These are phyloP conservation scores for Neofusicoccum sp. DNA, from an alignment of 2,329 filamentous ascomycete genomes.

Conservation along the genomic window DNA sequence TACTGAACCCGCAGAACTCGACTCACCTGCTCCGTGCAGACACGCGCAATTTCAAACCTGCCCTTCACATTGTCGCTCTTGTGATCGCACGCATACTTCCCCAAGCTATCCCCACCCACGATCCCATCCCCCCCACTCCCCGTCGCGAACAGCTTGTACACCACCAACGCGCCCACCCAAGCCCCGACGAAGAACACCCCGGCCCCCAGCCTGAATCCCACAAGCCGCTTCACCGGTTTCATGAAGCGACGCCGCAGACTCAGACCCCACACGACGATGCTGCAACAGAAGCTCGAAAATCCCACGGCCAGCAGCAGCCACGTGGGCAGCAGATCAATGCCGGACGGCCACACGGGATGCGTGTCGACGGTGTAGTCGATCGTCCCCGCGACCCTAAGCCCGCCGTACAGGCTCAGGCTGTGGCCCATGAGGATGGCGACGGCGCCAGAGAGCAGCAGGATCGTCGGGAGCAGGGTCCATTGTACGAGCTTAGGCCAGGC, in stretches of 20 bases:
- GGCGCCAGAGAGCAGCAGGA: not conserved
- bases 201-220: slow-evolving; percentile 17
- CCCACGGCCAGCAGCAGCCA: slow-evolving; percentile 14
- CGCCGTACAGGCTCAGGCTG: slow-evolving; percentile 15
- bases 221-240: slow-evolving; percentile 20
- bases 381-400: not conserved
- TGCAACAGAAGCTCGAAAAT: not conserved
- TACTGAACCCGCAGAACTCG: not conserved
- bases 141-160: slow-evolving; percentile 21
- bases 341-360: slow-evolving; percentile 12
- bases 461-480: slow-evolving; percentile 6
- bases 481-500: not conserved
- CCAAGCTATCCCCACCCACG: not conserved
- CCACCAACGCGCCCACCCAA: slow-evolving; percentile 23
- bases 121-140: too few species aligned
- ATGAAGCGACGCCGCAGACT: slow-evolving; percentile 20
- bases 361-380: not conserved
- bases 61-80: not conserved
- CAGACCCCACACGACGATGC: not conserved
- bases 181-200: slow-evolving; percentile 26
- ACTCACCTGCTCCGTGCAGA: slow-evolving; percentile 21
- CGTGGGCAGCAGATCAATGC: not conserved
- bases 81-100: not conserved
- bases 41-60: not conserved
- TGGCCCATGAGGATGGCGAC: slow-evolving; percentile 11